Evolutionary conservation across 164 flowering plant species (phyloP).

Genomic region (Santalum album): DNA sequence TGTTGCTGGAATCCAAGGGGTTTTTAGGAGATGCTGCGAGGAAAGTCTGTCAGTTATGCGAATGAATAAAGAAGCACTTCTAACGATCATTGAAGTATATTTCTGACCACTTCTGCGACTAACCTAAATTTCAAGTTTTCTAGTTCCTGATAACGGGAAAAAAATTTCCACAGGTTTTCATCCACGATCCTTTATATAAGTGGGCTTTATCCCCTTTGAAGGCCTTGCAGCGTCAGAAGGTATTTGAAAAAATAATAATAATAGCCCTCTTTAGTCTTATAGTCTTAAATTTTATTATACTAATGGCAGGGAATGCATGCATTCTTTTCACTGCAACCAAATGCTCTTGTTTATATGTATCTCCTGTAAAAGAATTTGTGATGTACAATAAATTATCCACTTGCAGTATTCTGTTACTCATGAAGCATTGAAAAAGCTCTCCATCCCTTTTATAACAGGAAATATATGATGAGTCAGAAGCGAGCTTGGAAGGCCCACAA

Average conservation of each 20-base stretch:
- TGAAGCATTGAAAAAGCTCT: background rate
- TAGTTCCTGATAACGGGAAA: conserved; percentile 7
- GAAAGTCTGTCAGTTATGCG: conserved; percentile 95
- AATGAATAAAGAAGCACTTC: conserved; percentile 88
- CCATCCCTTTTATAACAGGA: conserved; percentile 38
- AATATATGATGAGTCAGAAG: conserved; percentile 60
- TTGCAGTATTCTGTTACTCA: background rate
- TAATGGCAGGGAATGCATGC: too few relatives aligned
- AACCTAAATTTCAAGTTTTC: background rate
- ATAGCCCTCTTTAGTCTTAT: too few relatives aligned
- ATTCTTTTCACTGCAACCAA: too few relatives aligned
- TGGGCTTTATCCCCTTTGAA: conserved; percentile 98
- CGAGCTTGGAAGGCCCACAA: conserved; percentile 55
- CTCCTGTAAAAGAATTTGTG: too few relatives aligned
- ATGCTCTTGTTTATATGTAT: too few relatives aligned
- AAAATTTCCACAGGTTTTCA: conserved; percentile 67
- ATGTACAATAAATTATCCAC: too few relatives aligned
- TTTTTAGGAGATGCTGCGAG: conserved; percentile 93
- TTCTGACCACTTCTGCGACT: background rate
- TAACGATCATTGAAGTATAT: conserved; percentile 87
- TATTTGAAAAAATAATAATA: too few relatives aligned
- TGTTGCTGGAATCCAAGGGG: conserved; percentile 91
- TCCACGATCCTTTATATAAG: conserved; percentile 94
- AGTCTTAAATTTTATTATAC: too few relatives aligned
- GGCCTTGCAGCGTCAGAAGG: conserved; percentile 98